Percentiles rank a stretch among this genome's conserved stretches.
Conservation (phyloP, 2,329 filamentous ascomycete genomes). For the Magnaporthales sp. region DNA sequence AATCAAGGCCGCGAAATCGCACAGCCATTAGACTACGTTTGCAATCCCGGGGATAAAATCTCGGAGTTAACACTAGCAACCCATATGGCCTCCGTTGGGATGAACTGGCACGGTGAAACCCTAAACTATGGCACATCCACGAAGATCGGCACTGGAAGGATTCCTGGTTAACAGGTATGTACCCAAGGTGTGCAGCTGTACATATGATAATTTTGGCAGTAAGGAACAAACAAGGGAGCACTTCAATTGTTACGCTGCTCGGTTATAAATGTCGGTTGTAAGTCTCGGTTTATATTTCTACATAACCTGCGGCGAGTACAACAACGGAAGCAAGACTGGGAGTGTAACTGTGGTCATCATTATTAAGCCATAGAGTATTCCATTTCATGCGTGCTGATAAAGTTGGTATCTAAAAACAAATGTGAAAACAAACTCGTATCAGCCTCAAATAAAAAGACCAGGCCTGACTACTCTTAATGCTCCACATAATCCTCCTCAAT, state of each 20-base stretch:
- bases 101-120: no score
- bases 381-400: not conserved
- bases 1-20: not conserved
- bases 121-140: not conserved
- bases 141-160: no score
- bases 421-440: not conserved
- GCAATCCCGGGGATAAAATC: not conserved
- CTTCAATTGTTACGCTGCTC: no score
- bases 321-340: not conserved
- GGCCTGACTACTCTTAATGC: not conserved
- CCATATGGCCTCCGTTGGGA: no score
- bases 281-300: not conserved
- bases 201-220: no score
- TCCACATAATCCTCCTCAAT: not conserved
- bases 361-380: not conserved
- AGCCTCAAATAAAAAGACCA: not conserved
- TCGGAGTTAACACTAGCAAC: not conserved
- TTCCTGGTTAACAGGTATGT: not conserved
- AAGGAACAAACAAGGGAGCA: not conserved
- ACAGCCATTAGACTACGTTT: no score
- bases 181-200: no score
- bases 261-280: not conserved
- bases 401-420: not conserved
- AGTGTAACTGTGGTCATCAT: not conserved
- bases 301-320: no score